Evolutionary conservation across 2,329 filamentous ascomycete genomes (phyloP).

Genomic region (Pestalotiopsis sp.): DNA sequence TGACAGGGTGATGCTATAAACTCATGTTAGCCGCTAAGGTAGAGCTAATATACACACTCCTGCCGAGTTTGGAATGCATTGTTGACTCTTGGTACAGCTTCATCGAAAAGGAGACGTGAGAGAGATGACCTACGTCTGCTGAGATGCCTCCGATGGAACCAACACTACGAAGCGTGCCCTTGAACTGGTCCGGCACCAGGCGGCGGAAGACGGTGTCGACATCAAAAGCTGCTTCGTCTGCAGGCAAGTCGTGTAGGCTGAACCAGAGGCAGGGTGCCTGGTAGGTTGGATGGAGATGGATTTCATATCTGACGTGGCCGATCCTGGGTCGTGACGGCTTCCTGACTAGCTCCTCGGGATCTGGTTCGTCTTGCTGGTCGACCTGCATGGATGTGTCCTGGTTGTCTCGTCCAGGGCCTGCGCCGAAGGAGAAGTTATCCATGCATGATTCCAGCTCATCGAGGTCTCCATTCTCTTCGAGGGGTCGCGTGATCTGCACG

Average conservation of each 20-base stretch:
- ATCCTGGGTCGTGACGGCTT: conserved; percentile 27
- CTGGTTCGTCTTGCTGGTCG: conserved; percentile 43
- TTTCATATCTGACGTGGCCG: conserved; percentile 68
- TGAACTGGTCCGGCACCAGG: conserved; percentile 70
- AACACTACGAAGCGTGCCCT: conserved; percentile 58
- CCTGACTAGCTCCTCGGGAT: conserved; percentile 43
- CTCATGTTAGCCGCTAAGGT: conserved; percentile 34
- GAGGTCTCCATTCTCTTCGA: conserved; percentile 44
- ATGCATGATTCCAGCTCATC: conserved; percentile 51
- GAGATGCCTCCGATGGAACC: conserved; percentile 76
- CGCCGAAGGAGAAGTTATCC: conserved; percentile 46
- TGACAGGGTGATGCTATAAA: conserved; percentile 78
- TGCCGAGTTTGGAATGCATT: conserved; percentile 24
- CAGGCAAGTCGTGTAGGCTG: conserved; percentile 60
- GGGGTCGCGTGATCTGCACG: conserved; percentile 57
- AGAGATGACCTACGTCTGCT: conserved; percentile 64
- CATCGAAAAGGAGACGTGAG: conserved; percentile 20
- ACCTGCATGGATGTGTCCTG: conserved; percentile 22
- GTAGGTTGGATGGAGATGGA: conserved; percentile 76
- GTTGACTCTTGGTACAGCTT: conserved; percentile 34
- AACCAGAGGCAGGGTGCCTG: conserved; percentile 78
- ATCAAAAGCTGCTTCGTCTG: conserved; percentile 58
- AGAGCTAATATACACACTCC: conserved; percentile 44
- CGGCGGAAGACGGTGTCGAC: conserved; percentile 72
- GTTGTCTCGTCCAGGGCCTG: background rate